Evolutionary conservation across 2,329 filamentous ascomycete species (phyloP).

Genomic region (Stemphylium vesicarium): DNA sequence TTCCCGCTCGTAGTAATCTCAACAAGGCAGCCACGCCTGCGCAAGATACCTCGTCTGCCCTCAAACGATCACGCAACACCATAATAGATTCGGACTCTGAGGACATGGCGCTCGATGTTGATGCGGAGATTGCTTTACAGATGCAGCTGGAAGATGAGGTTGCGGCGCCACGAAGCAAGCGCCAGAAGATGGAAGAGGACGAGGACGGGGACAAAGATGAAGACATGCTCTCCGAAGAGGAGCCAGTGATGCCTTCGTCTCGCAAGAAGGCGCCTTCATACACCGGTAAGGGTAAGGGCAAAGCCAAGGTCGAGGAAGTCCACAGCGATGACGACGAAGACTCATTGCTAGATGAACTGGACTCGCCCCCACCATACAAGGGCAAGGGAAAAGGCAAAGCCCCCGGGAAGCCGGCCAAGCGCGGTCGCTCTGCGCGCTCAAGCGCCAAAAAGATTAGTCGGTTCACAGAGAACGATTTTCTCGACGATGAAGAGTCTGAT

Average conservation of each 20-base stretch:
- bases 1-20: slow-evolving; percentile 31
- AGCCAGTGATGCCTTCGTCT: slow-evolving; percentile 14
- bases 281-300: slow-evolving; percentile 27
- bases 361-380: slow-evolving; percentile 19
- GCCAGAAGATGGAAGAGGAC: slow-evolving; percentile 36
- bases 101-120: slow-evolving; percentile 47
- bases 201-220: slow-evolving; percentile 31
- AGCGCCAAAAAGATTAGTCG: slow-evolving; percentile 25
- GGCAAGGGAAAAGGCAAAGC: slow-evolving; percentile 36
- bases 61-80: slow-evolving; percentile 31
- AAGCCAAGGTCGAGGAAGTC: slow-evolving; percentile 16
- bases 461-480: slow-evolving; percentile 24
- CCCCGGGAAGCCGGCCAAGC: slow-evolving; percentile 14
- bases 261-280: slow-evolving; percentile 15
- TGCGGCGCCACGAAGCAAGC: slow-evolving; percentile 51
- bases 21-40: slow-evolving; percentile 24
- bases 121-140: slow-evolving; percentile 62
- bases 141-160: slow-evolving; percentile 63
- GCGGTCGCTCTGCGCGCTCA: slow-evolving; percentile 27
- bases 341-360: slow-evolving; percentile 7
- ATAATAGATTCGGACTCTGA: slow-evolving; percentile 41
- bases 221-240: slow-evolving; percentile 33
- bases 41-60: slow-evolving; percentile 24
- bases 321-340: slow-evolving; percentile 14
- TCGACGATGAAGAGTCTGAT: slow-evolving; percentile 32